Conservation (phyloP, 352 stramenopile species). For the Pythium biforme region DNA sequence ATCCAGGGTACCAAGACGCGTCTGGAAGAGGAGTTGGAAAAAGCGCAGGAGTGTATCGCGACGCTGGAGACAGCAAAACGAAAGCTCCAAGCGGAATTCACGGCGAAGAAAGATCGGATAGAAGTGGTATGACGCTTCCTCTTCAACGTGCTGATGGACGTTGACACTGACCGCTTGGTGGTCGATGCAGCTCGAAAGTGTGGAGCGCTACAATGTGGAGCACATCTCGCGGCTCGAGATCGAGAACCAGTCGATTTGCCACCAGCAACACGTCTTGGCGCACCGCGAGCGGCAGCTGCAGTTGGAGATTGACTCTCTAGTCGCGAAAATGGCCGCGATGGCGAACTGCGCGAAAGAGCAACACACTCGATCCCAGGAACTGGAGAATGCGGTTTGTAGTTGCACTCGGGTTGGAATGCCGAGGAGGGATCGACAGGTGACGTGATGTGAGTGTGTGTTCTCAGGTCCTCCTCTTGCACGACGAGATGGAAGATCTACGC, state of each 20-base stretch:
- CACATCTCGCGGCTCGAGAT: slow-evolving; percentile 40
- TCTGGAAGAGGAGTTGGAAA: slow-evolving; percentile 32
- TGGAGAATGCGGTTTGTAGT: slow-evolving; percentile 28
- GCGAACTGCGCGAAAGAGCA: slow-evolving; percentile 10
- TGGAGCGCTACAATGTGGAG: slow-evolving; percentile 37
- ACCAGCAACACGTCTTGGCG: slow-evolving; percentile 30
- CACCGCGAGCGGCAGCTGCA: slow-evolving; percentile 26
- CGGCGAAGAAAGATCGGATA: slow-evolving; percentile 24
- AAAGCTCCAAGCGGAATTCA: slow-evolving; percentile 25
- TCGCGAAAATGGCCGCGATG: slow-evolving; percentile 20
- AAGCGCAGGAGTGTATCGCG: slow-evolving; percentile 5
- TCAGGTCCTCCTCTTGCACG: slow-evolving; percentile 29
- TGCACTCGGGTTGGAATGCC: too few relatives aligned
- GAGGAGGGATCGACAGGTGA: too few relatives aligned
- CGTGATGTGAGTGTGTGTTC: not conserved
- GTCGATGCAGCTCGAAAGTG: slow-evolving; percentile 27
- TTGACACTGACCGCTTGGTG: not conserved
- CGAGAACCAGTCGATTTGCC: slow-evolving; percentile 39
- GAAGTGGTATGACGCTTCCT: slow-evolving; percentile 27
- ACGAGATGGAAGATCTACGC: slow-evolving; percentile 39
- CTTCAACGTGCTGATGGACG: not conserved
- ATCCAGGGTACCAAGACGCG: slow-evolving; percentile 15
- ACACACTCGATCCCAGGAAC: slow-evolving; percentile 13
- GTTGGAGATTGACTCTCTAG: slow-evolving; percentile 25
- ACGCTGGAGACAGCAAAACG: slow-evolving; percentile 12